Percentiles rank a stretch among this genome's conserved stretches.
Evolutionary conservation across 371 early-diverging fungal genomes (phyloP).

Genomic region (Rhizopus delemar): DNA sequence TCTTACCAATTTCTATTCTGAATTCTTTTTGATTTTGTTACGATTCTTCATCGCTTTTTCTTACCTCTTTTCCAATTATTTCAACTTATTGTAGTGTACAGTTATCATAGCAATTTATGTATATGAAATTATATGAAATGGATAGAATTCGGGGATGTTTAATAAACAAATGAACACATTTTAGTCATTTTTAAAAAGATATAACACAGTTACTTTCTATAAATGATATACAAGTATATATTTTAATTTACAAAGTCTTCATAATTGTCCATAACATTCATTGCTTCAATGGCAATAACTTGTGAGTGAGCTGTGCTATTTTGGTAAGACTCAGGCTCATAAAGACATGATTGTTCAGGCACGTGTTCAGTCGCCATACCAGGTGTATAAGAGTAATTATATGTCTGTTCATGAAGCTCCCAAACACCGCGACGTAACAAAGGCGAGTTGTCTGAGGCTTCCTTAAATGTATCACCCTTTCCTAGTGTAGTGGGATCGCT

Average conservation of each 20-base stretch:
- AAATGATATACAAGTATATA: too few relatives aligned
- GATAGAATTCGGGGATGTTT: too few relatives aligned
- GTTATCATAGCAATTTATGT: too few relatives aligned
- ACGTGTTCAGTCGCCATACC: constrained; percentile 54
- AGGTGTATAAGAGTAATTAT: constrained; percentile 77
- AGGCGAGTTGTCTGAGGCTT: constrained; percentile 25
- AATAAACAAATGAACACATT: too few relatives aligned
- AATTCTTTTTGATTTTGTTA: too few relatives aligned
- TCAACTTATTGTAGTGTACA: too few relatives aligned
- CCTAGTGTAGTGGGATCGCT: constrained; percentile 24
- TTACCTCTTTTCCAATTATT: too few relatives aligned
- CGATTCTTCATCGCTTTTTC: too few relatives aligned
- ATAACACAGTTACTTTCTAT: too few relatives aligned
- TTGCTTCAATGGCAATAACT: constrained; percentile 15
- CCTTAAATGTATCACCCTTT: constrained; percentile 18
- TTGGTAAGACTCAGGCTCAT: constrained; percentile 57
- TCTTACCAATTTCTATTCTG: too few relatives aligned
- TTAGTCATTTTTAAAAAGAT: too few relatives aligned
- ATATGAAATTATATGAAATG: too few relatives aligned
- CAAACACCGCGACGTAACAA: constrained; percentile 73
- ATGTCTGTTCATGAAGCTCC: constrained; percentile 93
- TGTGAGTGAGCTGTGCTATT: constrained; percentile 19
- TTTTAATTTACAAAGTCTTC: constrained; percentile 35
- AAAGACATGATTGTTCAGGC: constrained; percentile 75
- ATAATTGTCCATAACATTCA: constrained; percentile 32